phyloP scores from a whole-genome alignment of 257 asterid species.

The Nicotiana obtusifolia region DNA sequence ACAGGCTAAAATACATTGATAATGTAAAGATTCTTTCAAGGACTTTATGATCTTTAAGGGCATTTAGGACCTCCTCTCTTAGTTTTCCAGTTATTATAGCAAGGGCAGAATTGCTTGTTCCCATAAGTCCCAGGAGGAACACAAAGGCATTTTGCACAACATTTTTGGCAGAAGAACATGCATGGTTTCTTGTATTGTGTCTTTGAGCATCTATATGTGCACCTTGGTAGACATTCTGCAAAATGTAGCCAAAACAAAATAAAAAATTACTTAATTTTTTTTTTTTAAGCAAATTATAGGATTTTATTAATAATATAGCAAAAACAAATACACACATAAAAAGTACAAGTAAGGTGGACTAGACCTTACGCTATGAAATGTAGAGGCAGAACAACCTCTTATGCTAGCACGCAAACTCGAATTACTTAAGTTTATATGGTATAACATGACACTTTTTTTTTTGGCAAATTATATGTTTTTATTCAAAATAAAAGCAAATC shows the following conservation, averaged over 20 bases:
- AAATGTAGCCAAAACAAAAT: background rate
- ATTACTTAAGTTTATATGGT: background rate
- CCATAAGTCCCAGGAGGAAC: constrained; percentile 90
- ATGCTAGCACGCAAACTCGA: too few species aligned
- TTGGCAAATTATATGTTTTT: too few species aligned
- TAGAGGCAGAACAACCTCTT: too few species aligned
- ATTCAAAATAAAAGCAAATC: too few species aligned
- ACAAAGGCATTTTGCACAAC: constrained; percentile 61
- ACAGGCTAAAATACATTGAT: too few species aligned
- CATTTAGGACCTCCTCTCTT: constrained; percentile 87
- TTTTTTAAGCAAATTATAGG: too few species aligned
- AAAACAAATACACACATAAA: too few species aligned
- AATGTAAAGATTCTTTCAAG: too few species aligned
- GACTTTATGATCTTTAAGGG: constrained; percentile 21
- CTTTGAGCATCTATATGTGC: constrained; percentile 60
- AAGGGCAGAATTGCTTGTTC: constrained; percentile 70
- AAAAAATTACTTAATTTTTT: too few species aligned
- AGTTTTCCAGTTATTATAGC: constrained; percentile 87
- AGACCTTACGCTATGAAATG: too few species aligned
- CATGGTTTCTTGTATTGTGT: constrained; percentile 79
- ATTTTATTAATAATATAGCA: too few species aligned
- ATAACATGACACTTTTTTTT: background rate
- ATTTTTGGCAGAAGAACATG: constrained; percentile 70
- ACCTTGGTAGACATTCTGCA: constrained; percentile 48
- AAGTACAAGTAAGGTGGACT: too few species aligned